Percentiles rank a stretch among this genome's conserved stretches.
phyloP scores from a whole-genome alignment of 2,329 filamentous ascomycete species.

The Trichoderma endophyticum region DNA sequence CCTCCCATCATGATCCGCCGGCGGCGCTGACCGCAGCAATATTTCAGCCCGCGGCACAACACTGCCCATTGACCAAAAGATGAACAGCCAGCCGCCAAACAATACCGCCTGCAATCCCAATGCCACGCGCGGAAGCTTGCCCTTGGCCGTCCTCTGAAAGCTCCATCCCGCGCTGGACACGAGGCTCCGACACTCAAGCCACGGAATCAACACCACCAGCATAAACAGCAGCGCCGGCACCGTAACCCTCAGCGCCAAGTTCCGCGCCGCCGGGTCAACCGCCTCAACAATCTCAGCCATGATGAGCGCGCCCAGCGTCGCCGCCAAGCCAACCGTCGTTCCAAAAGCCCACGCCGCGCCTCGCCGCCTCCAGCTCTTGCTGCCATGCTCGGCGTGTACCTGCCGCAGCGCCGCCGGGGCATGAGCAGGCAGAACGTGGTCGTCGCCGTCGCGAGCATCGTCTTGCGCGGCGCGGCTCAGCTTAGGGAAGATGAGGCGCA shows the following conservation, averaged over 20 bases:
- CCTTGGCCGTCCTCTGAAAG: constrained; percentile 56
- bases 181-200: constrained; percentile 71
- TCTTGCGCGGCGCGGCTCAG: constrained; percentile 56
- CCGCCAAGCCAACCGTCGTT: constrained; percentile 70
- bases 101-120: constrained; percentile 62
- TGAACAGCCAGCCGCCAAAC: constrained; percentile 66
- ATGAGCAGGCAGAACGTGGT: constrained; percentile 60
- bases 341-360: constrained; percentile 67
- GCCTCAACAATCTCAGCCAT: constrained; percentile 80
- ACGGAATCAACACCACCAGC: constrained; percentile 71
- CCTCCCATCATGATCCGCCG: constrained; percentile 1
- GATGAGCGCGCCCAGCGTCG: constrained; percentile 75
- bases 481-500: constrained; percentile 68
- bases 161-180: constrained; percentile 57
- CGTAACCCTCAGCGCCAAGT: constrained; percentile 64
- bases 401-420: constrained; percentile 58
- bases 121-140: constrained; percentile 55
- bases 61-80: constrained; percentile 73
- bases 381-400: constrained; percentile 56
- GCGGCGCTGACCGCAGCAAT: constrained; percentile 16
- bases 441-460: constrained; percentile 50
- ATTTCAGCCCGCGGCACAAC: constrained; percentile 47
- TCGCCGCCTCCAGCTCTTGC: constrained; percentile 49
- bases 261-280: constrained; percentile 64
- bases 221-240: constrained; percentile 69